Evolutionary conservation across 495 filamentous ascomycete species (phyloP).

Genomic region (Thermochaetoides thermophila): DNA sequence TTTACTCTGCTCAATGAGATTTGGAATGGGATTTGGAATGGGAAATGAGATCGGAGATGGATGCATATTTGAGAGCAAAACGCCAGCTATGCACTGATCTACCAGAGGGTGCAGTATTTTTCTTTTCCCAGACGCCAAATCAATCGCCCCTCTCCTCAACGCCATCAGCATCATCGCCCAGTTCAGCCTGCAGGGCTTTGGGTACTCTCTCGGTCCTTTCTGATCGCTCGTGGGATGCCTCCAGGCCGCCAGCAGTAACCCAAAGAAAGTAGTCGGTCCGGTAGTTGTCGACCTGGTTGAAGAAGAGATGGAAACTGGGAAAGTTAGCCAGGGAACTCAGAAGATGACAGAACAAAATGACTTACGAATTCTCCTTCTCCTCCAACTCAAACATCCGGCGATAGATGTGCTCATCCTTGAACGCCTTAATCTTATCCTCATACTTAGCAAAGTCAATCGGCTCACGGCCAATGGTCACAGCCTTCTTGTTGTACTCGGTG

Average conservation of each 20-base stretch:
- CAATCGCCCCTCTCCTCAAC: constrained; percentile 23
- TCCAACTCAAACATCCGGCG: constrained; percentile 80
- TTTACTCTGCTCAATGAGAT: no score
- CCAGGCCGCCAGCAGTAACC: constrained; percentile 49
- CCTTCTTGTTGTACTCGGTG: constrained; percentile 59
- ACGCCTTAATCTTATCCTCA: constrained; percentile 62
- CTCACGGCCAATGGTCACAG: constrained; percentile 36
- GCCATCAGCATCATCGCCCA: constrained; percentile 25
- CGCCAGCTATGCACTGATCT: no score
- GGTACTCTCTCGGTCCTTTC: constrained; percentile 18
- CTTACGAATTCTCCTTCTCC: constrained; percentile 60
- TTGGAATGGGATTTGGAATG: no score
- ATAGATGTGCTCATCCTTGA: constrained; percentile 91
- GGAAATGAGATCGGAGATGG: no score
- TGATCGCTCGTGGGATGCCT: constrained; percentile 32
- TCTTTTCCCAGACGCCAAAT: no score
- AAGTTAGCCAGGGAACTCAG: constrained; percentile 2
- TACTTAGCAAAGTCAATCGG: constrained; percentile 65
- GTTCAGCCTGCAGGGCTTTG: constrained; percentile 20
- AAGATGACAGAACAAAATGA: constrained; percentile 4
- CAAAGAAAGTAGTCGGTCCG: constrained; percentile 60
- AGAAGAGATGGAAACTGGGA: constrained; percentile 60
- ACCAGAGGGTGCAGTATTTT: no score
- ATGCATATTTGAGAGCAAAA: no score
- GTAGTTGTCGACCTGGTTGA: constrained; percentile 72